Evolutionary conservation across 164 flowering plant genomes (phyloP).

Genomic region (Chloranthus sessilifolius): DNA sequence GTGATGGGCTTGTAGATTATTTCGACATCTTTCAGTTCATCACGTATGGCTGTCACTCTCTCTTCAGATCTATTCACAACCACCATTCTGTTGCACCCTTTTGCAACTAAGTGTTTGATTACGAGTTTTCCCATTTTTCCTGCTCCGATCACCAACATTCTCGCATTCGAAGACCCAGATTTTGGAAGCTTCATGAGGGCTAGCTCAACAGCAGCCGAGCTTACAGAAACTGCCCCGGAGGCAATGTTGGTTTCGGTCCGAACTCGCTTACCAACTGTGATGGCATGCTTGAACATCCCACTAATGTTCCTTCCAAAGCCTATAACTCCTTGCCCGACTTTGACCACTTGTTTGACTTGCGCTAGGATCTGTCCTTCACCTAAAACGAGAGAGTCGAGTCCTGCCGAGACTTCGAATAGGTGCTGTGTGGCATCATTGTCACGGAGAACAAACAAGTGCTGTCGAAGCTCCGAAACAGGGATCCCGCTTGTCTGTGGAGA

Average conservation of each 20-base stretch:
- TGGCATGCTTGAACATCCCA: conserved; percentile 84
- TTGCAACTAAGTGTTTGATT: conserved; percentile 83
- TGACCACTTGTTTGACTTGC: conserved; percentile 90
- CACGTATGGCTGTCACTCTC: conserved; percentile 64
- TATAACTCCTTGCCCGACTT: conserved; percentile 76
- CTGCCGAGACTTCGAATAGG: conserved; percentile 88
- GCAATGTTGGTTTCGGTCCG: conserved; percentile 84
- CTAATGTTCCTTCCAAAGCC: conserved; percentile 91
- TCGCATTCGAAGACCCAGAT: conserved; percentile 46
- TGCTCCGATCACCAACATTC: conserved; percentile 81
- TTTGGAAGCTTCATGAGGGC: conserved; percentile 84
- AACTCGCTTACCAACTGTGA: conserved; percentile 83
- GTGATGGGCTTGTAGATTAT: conserved; percentile 70
- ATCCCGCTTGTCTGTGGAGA: conserved; percentile 79
- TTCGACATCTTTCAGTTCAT: conserved; percentile 63
- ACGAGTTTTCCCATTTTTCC: conserved; percentile 98
- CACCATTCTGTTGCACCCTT: conserved; percentile 80
- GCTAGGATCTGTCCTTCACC: conserved; percentile 96
- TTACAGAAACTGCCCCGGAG: conserved; percentile 90
- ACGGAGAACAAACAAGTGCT: conserved; percentile 74
- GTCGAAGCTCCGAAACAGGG: conserved; percentile 65
- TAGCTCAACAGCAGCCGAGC: conserved; percentile 92
- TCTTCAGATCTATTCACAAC: conserved; percentile 80
- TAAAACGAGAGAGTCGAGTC: conserved; percentile 85
- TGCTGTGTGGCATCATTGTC: conserved; percentile 85